Base-by-base conservation (phyloP, 2,329 filamentous ascomycete genomes). In the Microsporum canis region DNA sequence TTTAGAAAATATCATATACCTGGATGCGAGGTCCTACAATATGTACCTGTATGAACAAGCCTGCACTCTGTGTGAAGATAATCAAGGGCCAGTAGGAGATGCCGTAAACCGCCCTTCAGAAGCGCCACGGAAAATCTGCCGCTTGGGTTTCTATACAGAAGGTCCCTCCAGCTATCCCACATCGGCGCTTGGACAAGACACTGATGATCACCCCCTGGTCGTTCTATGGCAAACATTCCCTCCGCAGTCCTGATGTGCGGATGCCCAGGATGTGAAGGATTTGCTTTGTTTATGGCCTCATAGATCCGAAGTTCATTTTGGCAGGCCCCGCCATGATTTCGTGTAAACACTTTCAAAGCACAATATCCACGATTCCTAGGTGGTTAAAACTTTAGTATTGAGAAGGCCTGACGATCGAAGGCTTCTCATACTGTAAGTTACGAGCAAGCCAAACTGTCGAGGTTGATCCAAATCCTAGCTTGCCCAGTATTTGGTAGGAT, bases 151-250 rank as follows among this genome's bases (percentile, higher is more conserved):
- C 66, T 6, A 57, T 59, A 45, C 63, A 67, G 66, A 65, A 74
- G 71, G 3, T 76, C 73, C 4, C 70, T 67, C 2, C 69, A 65
- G 0, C 63, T 70, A 66, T 68, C 69, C 47, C 66, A 57, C 65
- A 72, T 69, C 27, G 70, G 71, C 27, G 67, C 67, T 17, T 69
- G 67, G 3, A 73, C 65, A 2, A 75, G 66, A 39, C 70, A 72
- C 29, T 57, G 63, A 60, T 73, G 68, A 29, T 38, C 62, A 6
- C 70, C 68, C 17, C 34, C 34, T 12, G 64, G 63, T 57, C 65
- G 67, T 12, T 66, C 60, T 53, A 76, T 67, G 0, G 67, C 67
- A 62, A 76, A 73, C 3, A 63, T 55, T 64, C 73, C 71, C 5
- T 71, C 65, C 1, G 70, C 63, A 43, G 27, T 68, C 58, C 73